A percentile compares a stretch with the other conserved stretches of the same genome.
phyloP scores from a whole-genome alignment of 495 filamentous ascomycete species.

The Aspergillus ostianus region DNA sequence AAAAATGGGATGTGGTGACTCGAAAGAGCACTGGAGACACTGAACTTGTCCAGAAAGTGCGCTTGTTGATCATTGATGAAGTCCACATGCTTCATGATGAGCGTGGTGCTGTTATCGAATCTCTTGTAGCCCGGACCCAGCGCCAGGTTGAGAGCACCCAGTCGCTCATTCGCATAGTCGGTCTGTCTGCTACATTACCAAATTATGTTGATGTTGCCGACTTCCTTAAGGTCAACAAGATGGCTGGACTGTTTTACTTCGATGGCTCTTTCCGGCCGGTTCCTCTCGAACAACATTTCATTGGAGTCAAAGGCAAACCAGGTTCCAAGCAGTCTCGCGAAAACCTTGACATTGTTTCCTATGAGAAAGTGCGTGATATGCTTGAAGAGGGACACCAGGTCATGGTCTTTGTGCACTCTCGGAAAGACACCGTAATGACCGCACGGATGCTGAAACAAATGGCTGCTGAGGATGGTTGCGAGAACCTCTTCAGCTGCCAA shows the following conservation, averaged over 20 bases:
- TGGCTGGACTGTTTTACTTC: slow-evolving; percentile 94
- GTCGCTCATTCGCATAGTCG: slow-evolving; percentile 92
- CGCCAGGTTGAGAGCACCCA: slow-evolving; percentile 98
- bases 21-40: slow-evolving; percentile 96
- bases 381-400: slow-evolving; percentile 83
- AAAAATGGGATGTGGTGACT: slow-evolving; percentile 99
- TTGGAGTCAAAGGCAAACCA: slow-evolving; percentile 91
- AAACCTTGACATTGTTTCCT: slow-evolving; percentile 80
- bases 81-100: slow-evolving; percentile 99
- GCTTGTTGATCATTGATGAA: slow-evolving; percentile 96
- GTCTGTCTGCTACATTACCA: slow-evolving; percentile 90
- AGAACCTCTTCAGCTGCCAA: slow-evolving; percentile 67
- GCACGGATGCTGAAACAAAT: slow-evolving; percentile 83
- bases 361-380: slow-evolving; percentile 96
- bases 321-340: slow-evolving; percentile 75
- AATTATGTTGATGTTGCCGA: slow-evolving; percentile 97
- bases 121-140: slow-evolving; percentile 89
- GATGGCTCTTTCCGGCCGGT: slow-evolving; percentile 94
- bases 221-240: slow-evolving; percentile 92
- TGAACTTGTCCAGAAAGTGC: slow-evolving; percentile 94
- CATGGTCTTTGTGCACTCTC: slow-evolving; percentile 98
- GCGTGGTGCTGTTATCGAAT: slow-evolving; percentile 92
- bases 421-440: slow-evolving; percentile 88
- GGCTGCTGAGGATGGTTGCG: slow-evolving; percentile 73
- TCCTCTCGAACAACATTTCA: slow-evolving; percentile 94